These are phyloP conservation scores for Friedmanniomyces endolithicus DNA, from an alignment of 495 filamentous ascomycete species.

Conservation along the genomic window DNA sequence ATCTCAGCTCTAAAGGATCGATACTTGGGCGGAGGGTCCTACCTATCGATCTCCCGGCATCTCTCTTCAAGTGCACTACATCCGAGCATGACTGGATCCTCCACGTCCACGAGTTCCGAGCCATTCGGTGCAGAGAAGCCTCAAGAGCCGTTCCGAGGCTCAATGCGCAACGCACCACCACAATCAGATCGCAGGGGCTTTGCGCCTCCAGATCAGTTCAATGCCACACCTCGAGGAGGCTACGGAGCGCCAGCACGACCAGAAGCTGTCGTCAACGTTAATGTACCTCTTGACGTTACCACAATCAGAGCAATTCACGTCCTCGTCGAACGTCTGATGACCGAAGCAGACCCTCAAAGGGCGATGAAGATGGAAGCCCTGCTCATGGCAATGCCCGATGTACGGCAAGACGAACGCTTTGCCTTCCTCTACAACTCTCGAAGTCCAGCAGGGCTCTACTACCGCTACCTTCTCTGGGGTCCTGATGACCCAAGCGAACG, in stretches of 20 bases:
- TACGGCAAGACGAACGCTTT: conserved; percentile 78
- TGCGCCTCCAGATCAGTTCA: conserved; percentile 67
- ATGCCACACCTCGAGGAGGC: conserved; percentile 17
- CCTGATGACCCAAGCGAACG: conserved; percentile 46
- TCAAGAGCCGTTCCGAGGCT: conserved; percentile 37
- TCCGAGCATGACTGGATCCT: conserved; percentile 36
- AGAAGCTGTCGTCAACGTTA: conserved; percentile 58
- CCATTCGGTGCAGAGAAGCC: conserved; percentile 73
- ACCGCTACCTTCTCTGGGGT: conserved; percentile 84
- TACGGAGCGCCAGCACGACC: conserved; percentile 17
- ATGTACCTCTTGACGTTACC: conserved; percentile 63
- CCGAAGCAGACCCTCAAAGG: conserved; percentile 53
- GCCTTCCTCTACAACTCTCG: conserved; percentile 88
- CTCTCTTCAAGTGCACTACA: conserved; percentile 69
- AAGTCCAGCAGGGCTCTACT: conserved; percentile 72
- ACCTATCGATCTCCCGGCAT: conserved; percentile 66
- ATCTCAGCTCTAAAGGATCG: conserved; percentile 69
- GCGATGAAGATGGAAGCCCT: conserved; percentile 70
- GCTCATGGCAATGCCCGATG: conserved; percentile 70
- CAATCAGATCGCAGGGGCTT: conserved; percentile 55
- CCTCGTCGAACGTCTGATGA: conserved; percentile 57
- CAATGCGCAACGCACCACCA: conserved; percentile 45
- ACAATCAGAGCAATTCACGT: conserved; percentile 78
- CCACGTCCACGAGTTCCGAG: conserved; percentile 40
- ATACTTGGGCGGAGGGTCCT: conserved; percentile 80